Percentiles rank a stretch among this genome's conserved stretches.
These are phyloP conservation scores for Serpula lacrymans DNA, from an alignment of 768 basidiomycete genomes.

Conservation along the genomic window DNA sequence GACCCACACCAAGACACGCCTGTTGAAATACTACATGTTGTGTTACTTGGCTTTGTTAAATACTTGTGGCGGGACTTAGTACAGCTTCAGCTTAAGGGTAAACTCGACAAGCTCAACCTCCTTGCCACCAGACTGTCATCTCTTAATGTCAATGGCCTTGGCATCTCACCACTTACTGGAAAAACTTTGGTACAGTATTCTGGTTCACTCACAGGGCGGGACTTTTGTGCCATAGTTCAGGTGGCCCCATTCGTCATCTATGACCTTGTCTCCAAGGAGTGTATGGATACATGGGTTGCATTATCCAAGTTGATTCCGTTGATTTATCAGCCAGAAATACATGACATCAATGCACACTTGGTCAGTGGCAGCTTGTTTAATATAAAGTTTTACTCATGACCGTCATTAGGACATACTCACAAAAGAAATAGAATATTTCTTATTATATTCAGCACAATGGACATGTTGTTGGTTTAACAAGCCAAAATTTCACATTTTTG, in stretches of 20 bases:
- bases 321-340: conserved; percentile 39
- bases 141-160: conserved; percentile 12
- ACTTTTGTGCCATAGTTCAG: conserved; percentile 24
- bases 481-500: conserved; percentile 41
- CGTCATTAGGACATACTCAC: conserved; percentile 19
- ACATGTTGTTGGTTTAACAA: conserved; percentile 38
- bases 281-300: conserved; percentile 30
- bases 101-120: conserved; percentile 2
- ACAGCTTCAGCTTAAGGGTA: conserved; percentile 2
- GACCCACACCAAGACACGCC: conserved; percentile 18
- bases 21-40: conserved; percentile 18
- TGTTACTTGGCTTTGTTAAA: conserved; percentile 21
- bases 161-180: conserved; percentile 5
- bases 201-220: conserved; percentile 17
- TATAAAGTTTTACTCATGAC: background rate
- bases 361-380: conserved; percentile 18
- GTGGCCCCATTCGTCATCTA: conserved; percentile 35
- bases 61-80: conserved; percentile 18
- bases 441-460: conserved; percentile 26
- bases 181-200: conserved; percentile 17
- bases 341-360: conserved; percentile 29
- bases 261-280: conserved; percentile 21
- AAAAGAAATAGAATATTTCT: conserved; percentile 33
- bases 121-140: conserved; percentile 5
- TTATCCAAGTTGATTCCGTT: conserved; percentile 32